phyloP scores from a whole-genome alignment of 2,329 filamentous ascomycete species.

The Aspergillus fijiensis region DNA sequence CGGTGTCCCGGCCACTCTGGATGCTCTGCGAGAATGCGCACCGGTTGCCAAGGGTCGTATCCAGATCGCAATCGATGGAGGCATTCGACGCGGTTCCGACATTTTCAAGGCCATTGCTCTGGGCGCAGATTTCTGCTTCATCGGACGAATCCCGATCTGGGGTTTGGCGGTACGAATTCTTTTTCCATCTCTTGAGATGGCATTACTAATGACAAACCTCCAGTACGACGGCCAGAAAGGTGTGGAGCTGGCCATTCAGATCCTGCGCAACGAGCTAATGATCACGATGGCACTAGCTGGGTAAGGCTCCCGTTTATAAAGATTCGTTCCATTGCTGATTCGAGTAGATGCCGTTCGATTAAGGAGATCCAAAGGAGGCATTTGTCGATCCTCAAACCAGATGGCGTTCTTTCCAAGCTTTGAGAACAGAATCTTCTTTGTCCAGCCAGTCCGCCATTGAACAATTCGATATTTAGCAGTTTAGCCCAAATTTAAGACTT shows the following conservation, averaged over 20 bases:
- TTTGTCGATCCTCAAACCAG: slow-evolving; percentile 28
- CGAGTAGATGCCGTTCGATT: slow-evolving; percentile 27
- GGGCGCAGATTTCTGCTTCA: slow-evolving; percentile 33
- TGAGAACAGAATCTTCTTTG: slow-evolving; percentile 11
- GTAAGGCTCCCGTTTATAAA: slow-evolving; percentile 11
- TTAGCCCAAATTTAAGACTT: no score
- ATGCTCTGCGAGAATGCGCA: slow-evolving; percentile 33
- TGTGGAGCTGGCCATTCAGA: slow-evolving; percentile 35
- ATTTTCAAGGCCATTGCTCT: slow-evolving; percentile 41
- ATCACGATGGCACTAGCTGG: slow-evolving; percentile 36
- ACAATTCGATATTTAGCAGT: no score
- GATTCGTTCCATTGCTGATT: no score
- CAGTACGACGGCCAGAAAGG: slow-evolving; percentile 36
- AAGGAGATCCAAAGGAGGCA: slow-evolving; percentile 31
- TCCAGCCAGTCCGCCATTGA: no score
- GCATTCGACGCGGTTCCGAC: slow-evolving; percentile 36
- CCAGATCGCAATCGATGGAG: slow-evolving; percentile 35
- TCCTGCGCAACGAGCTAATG: slow-evolving; percentile 33
- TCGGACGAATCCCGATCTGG: slow-evolving; percentile 37
- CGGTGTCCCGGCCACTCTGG: slow-evolving; percentile 39
- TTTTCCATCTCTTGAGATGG: not conserved
- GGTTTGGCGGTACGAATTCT: slow-evolving; percentile 29
- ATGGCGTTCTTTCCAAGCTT: slow-evolving; percentile 31
- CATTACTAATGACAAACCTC: no score
- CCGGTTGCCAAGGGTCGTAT: slow-evolving; percentile 32